Percentiles rank a stretch among this genome's conserved stretches.
phyloP scores from a whole-genome alignment of 225 moss, liverwort and hornwort species.

The Climacium dendroides region DNA sequence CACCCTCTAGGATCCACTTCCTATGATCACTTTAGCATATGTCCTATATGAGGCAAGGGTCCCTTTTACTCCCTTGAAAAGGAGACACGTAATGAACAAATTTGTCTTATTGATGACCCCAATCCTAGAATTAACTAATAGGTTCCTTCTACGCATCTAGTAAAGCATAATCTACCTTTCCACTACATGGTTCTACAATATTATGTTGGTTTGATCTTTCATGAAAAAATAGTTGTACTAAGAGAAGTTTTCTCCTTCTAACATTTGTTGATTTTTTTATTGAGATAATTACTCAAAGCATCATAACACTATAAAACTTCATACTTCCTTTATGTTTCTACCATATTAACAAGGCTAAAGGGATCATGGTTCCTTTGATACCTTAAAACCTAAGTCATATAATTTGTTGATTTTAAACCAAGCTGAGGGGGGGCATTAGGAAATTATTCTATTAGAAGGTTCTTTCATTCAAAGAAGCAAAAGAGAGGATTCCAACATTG shows the following conservation, averaged over 20 bases:
- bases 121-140: neutral
- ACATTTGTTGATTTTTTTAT: neutral
- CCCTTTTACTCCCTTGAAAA: rapidly evolving
- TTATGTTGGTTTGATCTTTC: neutral
- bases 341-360: rapidly evolving
- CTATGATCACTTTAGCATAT: neutral
- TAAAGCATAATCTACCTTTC: rapidly evolving
- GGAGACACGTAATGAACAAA: rapidly evolving
- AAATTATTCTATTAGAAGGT: rapidly evolving
- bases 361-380: neutral
- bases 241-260: rapidly evolving
- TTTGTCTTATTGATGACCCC: no score
- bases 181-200: rapidly evolving
- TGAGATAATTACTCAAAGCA: neutral
- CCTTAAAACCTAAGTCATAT: rapidly evolving
- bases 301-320: neutral
- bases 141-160: rapidly evolving
- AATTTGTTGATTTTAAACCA: rapidly evolving
- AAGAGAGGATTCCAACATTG: rapidly evolving
- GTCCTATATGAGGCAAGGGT: rapidly evolving
- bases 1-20: rapidly evolving
- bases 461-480: rapidly evolving
- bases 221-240: neutral
- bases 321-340: rapidly evolving
- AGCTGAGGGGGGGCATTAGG: rapidly evolving